phyloP scores from a whole-genome alignment of 2,329 filamentous ascomycete species.

The Beauveria scarabaeidicola region DNA sequence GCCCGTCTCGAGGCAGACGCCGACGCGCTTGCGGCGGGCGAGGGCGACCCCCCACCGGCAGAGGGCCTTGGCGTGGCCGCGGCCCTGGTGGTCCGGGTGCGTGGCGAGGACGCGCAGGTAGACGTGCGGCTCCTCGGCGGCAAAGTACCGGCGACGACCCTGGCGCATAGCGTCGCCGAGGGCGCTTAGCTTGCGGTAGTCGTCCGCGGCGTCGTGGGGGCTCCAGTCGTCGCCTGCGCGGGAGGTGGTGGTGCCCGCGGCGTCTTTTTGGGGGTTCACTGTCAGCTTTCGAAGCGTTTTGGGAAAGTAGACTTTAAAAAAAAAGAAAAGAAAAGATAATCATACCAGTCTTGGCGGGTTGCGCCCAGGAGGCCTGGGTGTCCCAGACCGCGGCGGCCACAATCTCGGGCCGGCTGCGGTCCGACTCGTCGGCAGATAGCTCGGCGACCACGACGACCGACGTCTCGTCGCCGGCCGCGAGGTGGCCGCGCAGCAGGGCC shows the following conservation, averaged over 20 bases:
- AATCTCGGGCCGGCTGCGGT: neutral
- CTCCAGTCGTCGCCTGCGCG: neutral
- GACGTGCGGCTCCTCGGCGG: slow-evolving; percentile 6
- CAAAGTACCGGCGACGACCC: slow-evolving; percentile 3
- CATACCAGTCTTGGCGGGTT: neutral
- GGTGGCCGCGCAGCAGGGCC: slow-evolving; percentile 1
- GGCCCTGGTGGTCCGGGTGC: slow-evolving; percentile 11
- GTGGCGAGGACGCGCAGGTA: slow-evolving; percentile 14
- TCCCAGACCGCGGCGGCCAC: slow-evolving; percentile 15
- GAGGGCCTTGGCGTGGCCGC: slow-evolving; percentile 14
- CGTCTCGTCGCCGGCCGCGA: neutral
- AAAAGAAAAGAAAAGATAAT: neutral
- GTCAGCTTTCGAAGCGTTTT: too few species aligned
- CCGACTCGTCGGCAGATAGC: slow-evolving; percentile 1
- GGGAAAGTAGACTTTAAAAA: neutral
- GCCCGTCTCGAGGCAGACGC: slow-evolving; percentile 12
- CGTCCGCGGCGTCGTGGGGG: neutral
- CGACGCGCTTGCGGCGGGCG: neutral
- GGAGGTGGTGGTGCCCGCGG: neutral
- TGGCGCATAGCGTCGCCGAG: slow-evolving; percentile 1
- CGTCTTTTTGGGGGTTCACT: neutral
- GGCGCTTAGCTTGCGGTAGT: neutral
- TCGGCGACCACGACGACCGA: slow-evolving; percentile 13
- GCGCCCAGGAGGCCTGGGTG: neutral
- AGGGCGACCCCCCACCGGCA: slow-evolving; percentile 7